phyloP scores from a whole-genome alignment of 257 asterid species.

The Nicotiana noctiflora region DNA sequence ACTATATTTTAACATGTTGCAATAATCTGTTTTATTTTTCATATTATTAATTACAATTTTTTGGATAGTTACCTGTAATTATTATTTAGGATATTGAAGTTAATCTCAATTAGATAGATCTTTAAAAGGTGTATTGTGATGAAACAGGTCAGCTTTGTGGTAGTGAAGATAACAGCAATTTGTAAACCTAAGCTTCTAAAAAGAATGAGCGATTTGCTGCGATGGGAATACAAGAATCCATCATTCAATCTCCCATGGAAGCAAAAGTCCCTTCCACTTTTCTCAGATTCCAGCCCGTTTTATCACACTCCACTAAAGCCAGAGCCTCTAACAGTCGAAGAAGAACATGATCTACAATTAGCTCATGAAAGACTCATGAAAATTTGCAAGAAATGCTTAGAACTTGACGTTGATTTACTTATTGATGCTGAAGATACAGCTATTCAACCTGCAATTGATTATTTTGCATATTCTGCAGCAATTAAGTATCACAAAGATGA shows the following conservation, averaged over 20 bases:
- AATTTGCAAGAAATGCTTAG: conserved; percentile 38
- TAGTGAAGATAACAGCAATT: conserved; percentile 82
- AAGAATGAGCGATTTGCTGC: conserved; percentile 66
- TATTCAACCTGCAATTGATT: conserved; percentile 78
- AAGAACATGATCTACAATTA: conserved; percentile 45
- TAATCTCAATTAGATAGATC: no score
- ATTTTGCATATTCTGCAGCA: conserved; percentile 58
- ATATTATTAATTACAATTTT: no score
- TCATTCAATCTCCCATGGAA: conserved; percentile 76
- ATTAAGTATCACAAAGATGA: conserved; percentile 28
- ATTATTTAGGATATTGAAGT: no score
- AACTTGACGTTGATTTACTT: conserved; percentile 40
- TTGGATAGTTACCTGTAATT: no score
- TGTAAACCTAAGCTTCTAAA: conserved; percentile 47
- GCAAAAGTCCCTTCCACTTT: conserved; percentile 43
- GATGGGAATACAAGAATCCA: conserved; percentile 56
- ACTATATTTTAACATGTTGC: no score
- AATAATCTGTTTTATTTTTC: no score
- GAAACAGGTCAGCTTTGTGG: conserved; percentile 68
- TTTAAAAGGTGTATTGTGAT: neutral
- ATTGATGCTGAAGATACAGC: conserved; percentile 83
- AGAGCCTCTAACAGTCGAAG: conserved; percentile 36
- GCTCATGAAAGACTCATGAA: conserved; percentile 38
- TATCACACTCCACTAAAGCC: conserved; percentile 61
- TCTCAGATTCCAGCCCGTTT: conserved; percentile 56